A percentile compares a stretch with the other conserved stretches of the same genome.
Evolutionary conservation across 1,284 basidiomycete genomes (phyloP).

Genomic region (Ganoderma boninense): DNA sequence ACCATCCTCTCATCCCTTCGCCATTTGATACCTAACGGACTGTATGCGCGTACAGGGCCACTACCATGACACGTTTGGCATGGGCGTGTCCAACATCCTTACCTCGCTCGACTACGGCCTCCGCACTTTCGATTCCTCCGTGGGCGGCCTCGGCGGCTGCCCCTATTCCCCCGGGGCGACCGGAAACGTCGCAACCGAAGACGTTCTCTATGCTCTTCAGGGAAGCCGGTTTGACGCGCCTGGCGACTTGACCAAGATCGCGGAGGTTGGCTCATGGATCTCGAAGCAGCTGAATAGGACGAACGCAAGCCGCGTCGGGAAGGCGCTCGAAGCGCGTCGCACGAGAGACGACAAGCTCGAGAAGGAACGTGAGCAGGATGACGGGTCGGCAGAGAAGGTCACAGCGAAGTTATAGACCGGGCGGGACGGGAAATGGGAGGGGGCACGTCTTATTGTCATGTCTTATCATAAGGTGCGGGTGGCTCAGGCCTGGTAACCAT

Average conservation of each 20-base stretch:
- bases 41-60: slow-evolving; percentile 33
- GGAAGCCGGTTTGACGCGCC: slow-evolving; percentile 75
- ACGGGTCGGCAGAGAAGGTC: slow-evolving; percentile 25
- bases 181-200: slow-evolving; percentile 93
- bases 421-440: background rate
- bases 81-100: slow-evolving; percentile 78
- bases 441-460: background rate
- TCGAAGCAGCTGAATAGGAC: slow-evolving; percentile 70
- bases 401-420: slow-evolving; percentile 25
- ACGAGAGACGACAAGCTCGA: slow-evolving; percentile 48
- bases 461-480: slow-evolving; percentile 15
- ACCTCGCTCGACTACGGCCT: slow-evolving; percentile 71
- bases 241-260: slow-evolving; percentile 68
- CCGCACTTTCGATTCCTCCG: slow-evolving; percentile 75
- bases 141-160: slow-evolving; percentile 93
- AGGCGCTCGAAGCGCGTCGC: slow-evolving; percentile 72
- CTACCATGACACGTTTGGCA: slow-evolving; percentile 91
- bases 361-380: slow-evolving; percentile 38
- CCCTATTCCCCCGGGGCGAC: slow-evolving; percentile 96
- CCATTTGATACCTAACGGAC: background rate
- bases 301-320: slow-evolving; percentile 84
- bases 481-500: background rate
- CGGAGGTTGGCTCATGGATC: slow-evolving; percentile 86
- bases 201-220: slow-evolving; percentile 86
- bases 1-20: background rate